A percentile compares a stretch with the other conserved stretches of the same genome.
Conservation (phyloP, 1,139 yeast species). For the Protomyces inundatus region DNA sequence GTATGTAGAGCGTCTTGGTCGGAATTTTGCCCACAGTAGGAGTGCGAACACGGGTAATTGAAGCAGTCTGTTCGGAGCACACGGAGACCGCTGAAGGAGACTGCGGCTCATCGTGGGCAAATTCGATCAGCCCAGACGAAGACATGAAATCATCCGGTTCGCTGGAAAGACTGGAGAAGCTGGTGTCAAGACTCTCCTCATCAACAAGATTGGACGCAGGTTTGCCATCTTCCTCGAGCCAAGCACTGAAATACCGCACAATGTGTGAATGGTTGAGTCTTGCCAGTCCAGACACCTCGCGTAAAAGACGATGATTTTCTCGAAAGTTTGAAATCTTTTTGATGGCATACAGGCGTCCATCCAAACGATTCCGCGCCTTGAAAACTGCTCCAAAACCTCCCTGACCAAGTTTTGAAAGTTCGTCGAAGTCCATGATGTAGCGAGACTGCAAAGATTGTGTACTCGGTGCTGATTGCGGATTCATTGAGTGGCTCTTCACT, state of each 20-base stretch:
- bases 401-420: conserved; percentile 81
- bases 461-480: background rate
- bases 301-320: conserved; percentile 49
- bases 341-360: conserved; percentile 90
- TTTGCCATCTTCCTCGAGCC: conserved; percentile 66
- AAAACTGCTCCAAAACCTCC: conserved; percentile 99
- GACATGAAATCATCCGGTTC: conserved; percentile 37
- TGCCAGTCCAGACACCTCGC: conserved; percentile 87
- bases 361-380: conserved; percentile 80
- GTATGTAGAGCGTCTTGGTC: conserved; percentile 60
- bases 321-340: conserved; percentile 54
- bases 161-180: background rate
- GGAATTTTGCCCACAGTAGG: conserved; percentile 32
- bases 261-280: conserved; percentile 91
- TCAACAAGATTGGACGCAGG: conserved; percentile 26
- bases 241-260: conserved; percentile 91
- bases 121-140: conserved; percentile 27
- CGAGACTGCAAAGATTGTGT: conserved; percentile 51
- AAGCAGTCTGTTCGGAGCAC: conserved; percentile 33
- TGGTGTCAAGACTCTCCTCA: background rate
- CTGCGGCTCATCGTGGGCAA: conserved; percentile 33
- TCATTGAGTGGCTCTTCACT: background rate
- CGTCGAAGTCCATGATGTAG: conserved; percentile 83
- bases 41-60: background rate
- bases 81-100: conserved; percentile 29